These are phyloP conservation scores for Phytophthora fragariaefolia DNA, from an alignment of 352 stramenopile genomes.

Conservation along the genomic window DNA sequence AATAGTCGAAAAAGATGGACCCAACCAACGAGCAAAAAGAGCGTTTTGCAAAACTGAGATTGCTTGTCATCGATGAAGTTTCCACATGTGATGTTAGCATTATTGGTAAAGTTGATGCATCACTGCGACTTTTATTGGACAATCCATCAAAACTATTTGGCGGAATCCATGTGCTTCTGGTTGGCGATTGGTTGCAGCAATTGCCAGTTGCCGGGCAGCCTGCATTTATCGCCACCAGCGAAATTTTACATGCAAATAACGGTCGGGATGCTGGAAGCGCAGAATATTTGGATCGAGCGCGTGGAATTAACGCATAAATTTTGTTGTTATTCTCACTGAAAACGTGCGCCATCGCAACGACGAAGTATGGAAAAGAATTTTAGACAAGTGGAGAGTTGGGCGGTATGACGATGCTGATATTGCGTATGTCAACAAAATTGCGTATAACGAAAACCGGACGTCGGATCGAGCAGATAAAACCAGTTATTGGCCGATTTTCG, in stretches of 20 bases:
- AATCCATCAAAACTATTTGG: too few relatives aligned
- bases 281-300: slow-evolving; percentile 2
- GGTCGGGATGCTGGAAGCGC: neutral
- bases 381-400: neutral
- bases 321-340: neutral
- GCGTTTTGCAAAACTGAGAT: too few relatives aligned
- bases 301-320: neutral
- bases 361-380: neutral
- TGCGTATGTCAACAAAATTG: neutral
- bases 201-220: too few relatives aligned
- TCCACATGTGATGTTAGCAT: too few relatives aligned
- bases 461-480: neutral
- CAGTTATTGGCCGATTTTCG: slow-evolving; percentile 5
- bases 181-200: too few relatives aligned
- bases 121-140: too few relatives aligned
- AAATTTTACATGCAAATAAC: neutral
- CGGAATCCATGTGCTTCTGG: too few relatives aligned
- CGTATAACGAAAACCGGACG: slow-evolving; percentile 1
- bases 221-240: neutral
- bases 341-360: slow-evolving; percentile 1
- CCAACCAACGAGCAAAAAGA: too few relatives aligned
- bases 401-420: neutral
- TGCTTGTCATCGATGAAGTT: too few relatives aligned
- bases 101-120: too few relatives aligned
- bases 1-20: too few relatives aligned